Conservation (phyloP, 2,329 filamentous ascomycete species). For the Diplodia corticola region DNA sequence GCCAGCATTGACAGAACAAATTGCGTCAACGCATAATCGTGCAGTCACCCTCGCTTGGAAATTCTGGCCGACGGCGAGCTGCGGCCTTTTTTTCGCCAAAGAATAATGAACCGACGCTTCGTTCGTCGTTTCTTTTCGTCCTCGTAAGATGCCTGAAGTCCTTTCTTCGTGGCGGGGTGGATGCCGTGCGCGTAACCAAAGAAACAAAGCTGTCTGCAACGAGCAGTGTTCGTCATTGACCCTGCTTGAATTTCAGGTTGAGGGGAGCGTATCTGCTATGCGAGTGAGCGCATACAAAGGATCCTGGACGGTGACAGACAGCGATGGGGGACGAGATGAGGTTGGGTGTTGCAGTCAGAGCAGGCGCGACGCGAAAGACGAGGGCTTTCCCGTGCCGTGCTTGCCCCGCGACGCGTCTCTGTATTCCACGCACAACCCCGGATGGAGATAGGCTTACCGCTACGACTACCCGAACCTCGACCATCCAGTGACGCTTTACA, state of each 20-base stretch:
- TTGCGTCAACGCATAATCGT: neutral
- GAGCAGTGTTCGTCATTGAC: no score
- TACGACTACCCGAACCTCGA: neutral
- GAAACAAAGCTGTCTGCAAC: no score
- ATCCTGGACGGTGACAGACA: no score
- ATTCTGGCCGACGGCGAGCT: neutral
- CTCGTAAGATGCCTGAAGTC: no score
- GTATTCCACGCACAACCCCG: neutral
- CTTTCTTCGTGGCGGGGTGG: no score
- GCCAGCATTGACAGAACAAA: neutral
- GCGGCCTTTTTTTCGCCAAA: neutral
- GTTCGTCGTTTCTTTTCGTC: no score
- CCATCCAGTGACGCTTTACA: no score
- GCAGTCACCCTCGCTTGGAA: neutral
- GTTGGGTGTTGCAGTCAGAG: neutral
- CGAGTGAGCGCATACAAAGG: no score
- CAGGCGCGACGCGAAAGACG: neutral
- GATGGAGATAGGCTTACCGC: constrained; percentile 1
- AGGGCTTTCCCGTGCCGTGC: neutral
- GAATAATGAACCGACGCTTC: no score
- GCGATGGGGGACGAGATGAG: neutral
- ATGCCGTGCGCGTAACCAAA: no score
- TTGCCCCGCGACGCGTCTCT: neutral
- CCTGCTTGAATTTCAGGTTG: no score
- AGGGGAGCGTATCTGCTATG: no score